These are phyloP conservation scores for Brassica balearica DNA, from an alignment of 441 rosid genomes.

Conservation along the genomic window DNA sequence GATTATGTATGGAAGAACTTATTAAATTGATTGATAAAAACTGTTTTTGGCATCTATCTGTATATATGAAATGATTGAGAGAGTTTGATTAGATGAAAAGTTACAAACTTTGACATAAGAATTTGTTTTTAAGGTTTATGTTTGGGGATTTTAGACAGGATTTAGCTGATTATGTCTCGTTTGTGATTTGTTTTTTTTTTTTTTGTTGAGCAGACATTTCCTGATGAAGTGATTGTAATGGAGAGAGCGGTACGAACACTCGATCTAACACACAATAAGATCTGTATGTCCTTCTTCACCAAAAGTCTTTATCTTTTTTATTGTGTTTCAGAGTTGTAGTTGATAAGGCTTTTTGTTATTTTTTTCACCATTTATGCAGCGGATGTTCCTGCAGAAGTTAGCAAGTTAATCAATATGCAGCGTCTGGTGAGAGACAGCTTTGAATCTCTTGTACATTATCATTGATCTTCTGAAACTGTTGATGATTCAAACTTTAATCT, in stretches of 20 bases:
- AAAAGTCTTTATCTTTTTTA: background rate
- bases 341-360: conserved; percentile 17
- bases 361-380: conserved; percentile 55
- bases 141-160: too few species aligned
- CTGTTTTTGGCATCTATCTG: background rate
- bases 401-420: conserved; percentile 83
- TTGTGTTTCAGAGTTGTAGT: background rate
- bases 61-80: background rate
- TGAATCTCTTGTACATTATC: background rate
- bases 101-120: background rate
- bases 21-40: background rate
- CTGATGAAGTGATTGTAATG: conserved; percentile 77
- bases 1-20: background rate
- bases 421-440: conserved; percentile 66
- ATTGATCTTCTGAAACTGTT: background rate
- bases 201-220: conserved; percentile 70
- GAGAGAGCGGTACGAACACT: conserved; percentile 85
- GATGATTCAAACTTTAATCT: background rate
- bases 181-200: too few species aligned
- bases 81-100: conserved; percentile 5
- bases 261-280: conserved; percentile 83
- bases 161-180: too few species aligned
- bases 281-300: conserved; percentile 53
- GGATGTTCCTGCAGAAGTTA: conserved; percentile 80
- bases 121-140: too few species aligned